Evolutionary conservation across 176 grass and related monocot species (phyloP).

Genomic region (Musa troglodytarum): DNA sequence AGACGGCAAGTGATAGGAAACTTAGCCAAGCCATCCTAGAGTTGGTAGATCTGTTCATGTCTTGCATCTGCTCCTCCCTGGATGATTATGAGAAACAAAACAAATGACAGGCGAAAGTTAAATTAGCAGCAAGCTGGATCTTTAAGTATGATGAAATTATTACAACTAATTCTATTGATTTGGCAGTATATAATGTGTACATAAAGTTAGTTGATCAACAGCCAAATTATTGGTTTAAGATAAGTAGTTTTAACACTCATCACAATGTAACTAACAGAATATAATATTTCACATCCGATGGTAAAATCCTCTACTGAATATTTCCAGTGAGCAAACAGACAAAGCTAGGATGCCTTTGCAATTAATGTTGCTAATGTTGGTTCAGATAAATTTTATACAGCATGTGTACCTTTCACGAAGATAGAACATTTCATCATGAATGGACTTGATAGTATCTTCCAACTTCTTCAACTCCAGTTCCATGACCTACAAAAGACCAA

Average conservation of each 20-base stretch:
- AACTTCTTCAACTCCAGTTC: conserved; percentile 81
- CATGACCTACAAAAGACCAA: conserved; percentile 54
- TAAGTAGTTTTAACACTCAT: neutral
- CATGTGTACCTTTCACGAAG: conserved; percentile 66
- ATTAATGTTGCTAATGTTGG: neutral
- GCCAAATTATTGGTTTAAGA: neutral
- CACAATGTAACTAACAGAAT: too few species aligned
- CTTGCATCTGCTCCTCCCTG: conserved; percentile 97
- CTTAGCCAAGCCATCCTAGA: conserved; percentile 91
- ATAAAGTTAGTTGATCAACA: neutral
- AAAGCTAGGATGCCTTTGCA: too few species aligned
- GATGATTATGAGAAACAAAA: neutral
- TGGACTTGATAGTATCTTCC: conserved; percentile 60
- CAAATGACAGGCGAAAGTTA: neutral
- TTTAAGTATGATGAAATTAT: neutral
- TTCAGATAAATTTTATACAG: neutral
- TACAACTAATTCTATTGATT: neutral
- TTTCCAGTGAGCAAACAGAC: neutral
- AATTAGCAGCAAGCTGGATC: neutral
- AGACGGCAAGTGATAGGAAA: conserved; percentile 69
- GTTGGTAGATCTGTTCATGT: conserved; percentile 76
- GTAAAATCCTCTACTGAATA: neutral
- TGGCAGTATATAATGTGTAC: neutral
- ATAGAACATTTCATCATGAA: conserved; percentile 94
- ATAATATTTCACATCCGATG: neutral